Base-by-base conservation (phyloP, 345 rosid genomes). In the Viola odorata region DNA sequence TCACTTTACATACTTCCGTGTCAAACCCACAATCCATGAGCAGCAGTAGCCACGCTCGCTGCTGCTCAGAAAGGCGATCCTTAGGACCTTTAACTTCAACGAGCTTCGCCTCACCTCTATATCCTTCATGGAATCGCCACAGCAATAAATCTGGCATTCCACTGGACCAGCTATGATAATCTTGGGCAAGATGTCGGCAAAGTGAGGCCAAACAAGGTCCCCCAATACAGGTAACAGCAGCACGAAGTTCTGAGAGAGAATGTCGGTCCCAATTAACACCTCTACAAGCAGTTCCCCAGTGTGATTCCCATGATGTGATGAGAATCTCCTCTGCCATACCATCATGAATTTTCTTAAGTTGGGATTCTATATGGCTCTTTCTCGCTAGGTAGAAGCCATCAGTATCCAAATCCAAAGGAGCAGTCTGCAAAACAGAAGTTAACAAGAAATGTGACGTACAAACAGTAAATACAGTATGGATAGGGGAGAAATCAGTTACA, bases 141-240 rank as follows among this genome's bases (percentile, higher is more conserved):
- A 86, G 57, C 68, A 90, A 71, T 37, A 94, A 72, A 80, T 94
- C 96, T 6, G 98, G 98, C 96, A 94, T 87, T 71, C 99, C 99
- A 47, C 91, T 82, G n/a, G 90, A 85, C 99, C 99, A 94, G 66
- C 87, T 90, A 38, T 71, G 66, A 42, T 90, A 87, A 64, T 90
- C 99, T 80, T 83, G 91, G 55, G 90, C 85, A 39, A 90, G 82
- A 68, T 80, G 67, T 45, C 83, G 77, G 53, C 91, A 94, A 41
- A 90, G 68, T 3, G 91, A 79, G 45, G 95, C 95, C 74, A 94
- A 71, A 77, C 95, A 81, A 51, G 80, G 55, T 37, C 95, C 95
- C 40, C 90, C 84, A 17, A 82, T 78, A 63, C 97, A 87, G 41
- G 85, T 66, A 71, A 90, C 97, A 57, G 91, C 91, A 60, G 91